Conservation (phyloP, 768 basidiomycete genomes). For the Podaxis sp. region DNA sequence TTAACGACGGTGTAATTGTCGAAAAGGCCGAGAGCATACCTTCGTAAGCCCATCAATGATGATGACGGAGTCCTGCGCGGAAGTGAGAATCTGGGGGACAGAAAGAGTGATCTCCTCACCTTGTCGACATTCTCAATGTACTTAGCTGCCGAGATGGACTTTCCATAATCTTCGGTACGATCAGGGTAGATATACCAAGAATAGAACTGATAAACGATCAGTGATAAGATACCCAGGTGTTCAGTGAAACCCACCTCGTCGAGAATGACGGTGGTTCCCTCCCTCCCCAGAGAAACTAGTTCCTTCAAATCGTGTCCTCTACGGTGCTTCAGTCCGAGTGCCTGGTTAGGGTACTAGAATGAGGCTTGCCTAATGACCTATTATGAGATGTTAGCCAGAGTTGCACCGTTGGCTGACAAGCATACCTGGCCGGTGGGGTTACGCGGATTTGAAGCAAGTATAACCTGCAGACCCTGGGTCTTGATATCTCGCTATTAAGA, state of each 20-base stretch:
- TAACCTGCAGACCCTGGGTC: constrained; percentile 80
- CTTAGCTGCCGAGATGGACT: constrained; percentile 77
- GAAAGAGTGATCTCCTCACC: constrained; percentile 30
- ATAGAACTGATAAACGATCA: constrained; percentile 64
- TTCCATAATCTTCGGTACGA: constrained; percentile 67
- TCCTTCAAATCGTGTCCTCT: constrained; percentile 82
- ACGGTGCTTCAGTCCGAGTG: constrained; percentile 9
- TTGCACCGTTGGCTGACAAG: background rate
- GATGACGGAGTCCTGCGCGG: constrained; percentile 67
- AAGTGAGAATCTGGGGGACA: background rate
- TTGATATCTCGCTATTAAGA: constrained; percentile 66
- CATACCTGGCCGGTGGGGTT: constrained; percentile 93
- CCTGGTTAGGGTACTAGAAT: background rate
- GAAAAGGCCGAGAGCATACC: constrained; percentile 33
- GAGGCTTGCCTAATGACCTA: constrained; percentile 51
- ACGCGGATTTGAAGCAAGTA: constrained; percentile 91
- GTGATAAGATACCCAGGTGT: background rate
- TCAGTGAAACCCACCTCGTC: constrained; percentile 58
- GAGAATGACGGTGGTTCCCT: constrained; percentile 81
- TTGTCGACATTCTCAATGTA: constrained; percentile 87
- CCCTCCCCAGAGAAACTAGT: constrained; percentile 69
- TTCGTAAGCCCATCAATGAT: constrained; percentile 94
- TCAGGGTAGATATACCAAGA: constrained; percentile 96
- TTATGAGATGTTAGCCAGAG: background rate
- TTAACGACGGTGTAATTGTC: background rate